Base-by-base conservation (phyloP, 1,139 yeast genomes). In the Kodamaea alishanica region DNA sequence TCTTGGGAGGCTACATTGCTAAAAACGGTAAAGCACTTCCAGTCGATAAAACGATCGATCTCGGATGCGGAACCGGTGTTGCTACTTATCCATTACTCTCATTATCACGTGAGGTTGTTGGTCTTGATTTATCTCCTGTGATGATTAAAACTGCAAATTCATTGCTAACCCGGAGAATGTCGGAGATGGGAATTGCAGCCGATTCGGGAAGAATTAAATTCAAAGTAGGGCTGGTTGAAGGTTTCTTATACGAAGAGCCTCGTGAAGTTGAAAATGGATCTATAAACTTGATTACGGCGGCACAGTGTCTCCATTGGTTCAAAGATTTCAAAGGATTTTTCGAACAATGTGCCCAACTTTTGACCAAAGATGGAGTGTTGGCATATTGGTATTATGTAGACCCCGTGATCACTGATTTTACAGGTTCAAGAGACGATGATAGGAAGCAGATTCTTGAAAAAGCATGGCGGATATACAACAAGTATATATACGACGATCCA, bases 291-390 rank as follows among this genome's bases (percentile, higher is more conserved):
- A 63, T 71, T 27, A 67, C 73, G 5, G 74, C 70, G 6, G 77
- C 76, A 6, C 73, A 71, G 45, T 70, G 75, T 44, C 57, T 70
- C 33, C 77, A 71, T 44, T 71, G 77, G 77, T 66, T 70, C 40
- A 51, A 62, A 35, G 73, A 69, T 44, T 65, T 58, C 45, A 58
- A 55, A 10, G 34, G 46, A 8, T 67, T 70, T 42, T 70, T 69
- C 47, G 41, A 45, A 6, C 56, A 54, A 29, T 49, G 58, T 11
- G 58, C 61, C 23, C 46, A 57, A 33, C 56, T 68, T 34, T 56
- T 71, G 45, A 60, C 55, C 24, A 57, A 62, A 1, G 67, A 65
- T 2, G 77, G 75, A 0, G 56, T 60, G 0, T 60, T 71, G 49
- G 74, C 74, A 1, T 71, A 69, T 44, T 70, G 70, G 64, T 70